These are phyloP conservation scores for Saccharomycopsis hybrid DNA, from an alignment of 1,139 yeast species.

Conservation along the genomic window DNA sequence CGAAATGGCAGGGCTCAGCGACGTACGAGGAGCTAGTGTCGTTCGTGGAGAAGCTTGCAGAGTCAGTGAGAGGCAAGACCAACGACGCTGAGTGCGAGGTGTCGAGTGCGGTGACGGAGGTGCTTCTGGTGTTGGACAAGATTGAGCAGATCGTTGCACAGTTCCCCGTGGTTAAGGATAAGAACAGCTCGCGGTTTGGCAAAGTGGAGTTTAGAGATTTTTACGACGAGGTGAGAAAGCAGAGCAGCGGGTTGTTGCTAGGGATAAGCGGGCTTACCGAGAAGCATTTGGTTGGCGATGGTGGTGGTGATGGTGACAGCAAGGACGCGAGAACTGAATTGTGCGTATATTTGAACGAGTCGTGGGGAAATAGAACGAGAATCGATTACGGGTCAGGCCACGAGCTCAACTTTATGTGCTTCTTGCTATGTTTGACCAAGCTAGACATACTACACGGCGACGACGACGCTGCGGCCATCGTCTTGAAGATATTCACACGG, in stretches of 20 bases:
- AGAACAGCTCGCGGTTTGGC: conserved; percentile 74
- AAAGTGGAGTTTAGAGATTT: conserved; percentile 82
- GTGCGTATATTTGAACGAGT: conserved; percentile 49
- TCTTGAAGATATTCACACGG: conserved; percentile 44
- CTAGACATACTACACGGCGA: conserved; percentile 34
- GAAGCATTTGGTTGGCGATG: not conserved
- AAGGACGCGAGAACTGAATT: conserved; percentile 28
- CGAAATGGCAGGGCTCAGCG: conserved; percentile 49
- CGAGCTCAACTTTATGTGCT: conserved; percentile 85
- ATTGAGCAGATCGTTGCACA: conserved; percentile 40
- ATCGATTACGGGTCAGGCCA: conserved; percentile 98
- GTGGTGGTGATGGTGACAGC: not conserved
- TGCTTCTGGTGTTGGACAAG: conserved; percentile 39
- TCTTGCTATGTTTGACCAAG: conserved; percentile 37
- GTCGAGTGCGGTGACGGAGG: conserved; percentile 29
- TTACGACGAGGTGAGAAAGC: conserved; percentile 53
- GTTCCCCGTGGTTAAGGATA: conserved; percentile 46
- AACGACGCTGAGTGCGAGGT: conserved; percentile 37
- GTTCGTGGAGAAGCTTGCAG: conserved; percentile 56
- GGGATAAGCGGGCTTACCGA: conserved; percentile 1
- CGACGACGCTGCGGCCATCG: conserved; percentile 5
- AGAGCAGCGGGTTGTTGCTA: not conserved
- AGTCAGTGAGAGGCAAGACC: conserved; percentile 58
- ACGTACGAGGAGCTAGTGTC: conserved; percentile 45
- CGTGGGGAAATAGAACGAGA: conserved; percentile 82